Base-by-base conservation (phyloP, 2,329 filamentous ascomycete genomes). In the Penicillium sp. region DNA sequence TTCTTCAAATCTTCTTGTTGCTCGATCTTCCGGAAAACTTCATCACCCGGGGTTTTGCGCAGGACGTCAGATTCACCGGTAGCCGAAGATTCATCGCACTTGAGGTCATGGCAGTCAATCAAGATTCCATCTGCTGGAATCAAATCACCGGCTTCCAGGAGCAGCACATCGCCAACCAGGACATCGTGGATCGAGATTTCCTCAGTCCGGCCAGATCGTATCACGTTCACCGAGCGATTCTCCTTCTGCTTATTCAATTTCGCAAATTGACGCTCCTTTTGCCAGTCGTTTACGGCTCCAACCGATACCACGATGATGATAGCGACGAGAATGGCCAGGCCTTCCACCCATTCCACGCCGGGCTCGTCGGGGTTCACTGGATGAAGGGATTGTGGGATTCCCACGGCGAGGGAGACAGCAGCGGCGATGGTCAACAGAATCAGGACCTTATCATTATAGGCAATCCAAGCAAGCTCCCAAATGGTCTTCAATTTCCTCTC, bases 171-270 rank as follows among this genome's bases (percentile, higher is more conserved):
- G 29, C 87, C 87, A 25, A 88, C 87, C 18, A 89, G 71, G 16
- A 90, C 72, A 60, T 89, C 84, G 55, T 86, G 79, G 3, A 89
- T 79, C 0, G 82, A 86, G 33, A 90, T 81, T 65, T 87, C 82
- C 55, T 79, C 77, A 0, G 82, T 83, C 58, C 78, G 82, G 27
- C 87, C 88, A 1, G 87, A 90, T n/a, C 88, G 83, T 43, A 88
- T 74, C 9, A 89, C 83, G 54, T 88, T 89, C 58, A 92, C 82
- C 41, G 80, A 74, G 28, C 87, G 80, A 62, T 89, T 84, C 41
- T 89, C 83, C 67, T 91, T 91, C 64, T 89, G 88, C 66, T 82
- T 82, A 69, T 90, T 90, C 52, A 91, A 73, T 66, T 88, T 89
- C 33, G 88, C 84, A 61, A 91, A 91, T 61, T 89, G 86, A 38